phyloP scores from a whole-genome alignment of 108 stramenopile species.

The Craspedostauros australis region DNA sequence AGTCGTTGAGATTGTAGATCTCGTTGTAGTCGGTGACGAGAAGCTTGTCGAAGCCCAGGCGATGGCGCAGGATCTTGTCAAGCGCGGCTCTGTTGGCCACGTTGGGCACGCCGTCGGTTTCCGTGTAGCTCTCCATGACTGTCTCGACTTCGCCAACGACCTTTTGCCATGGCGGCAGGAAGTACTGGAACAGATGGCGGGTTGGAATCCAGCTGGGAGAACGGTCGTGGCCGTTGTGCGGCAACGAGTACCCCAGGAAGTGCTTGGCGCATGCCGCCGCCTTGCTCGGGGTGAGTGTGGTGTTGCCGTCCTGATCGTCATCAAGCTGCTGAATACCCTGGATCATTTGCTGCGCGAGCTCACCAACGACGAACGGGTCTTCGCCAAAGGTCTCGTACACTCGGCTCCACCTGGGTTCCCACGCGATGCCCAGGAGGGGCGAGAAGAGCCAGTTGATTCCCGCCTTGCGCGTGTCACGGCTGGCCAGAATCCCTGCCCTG shows the following conservation, averaged over 20 bases:
- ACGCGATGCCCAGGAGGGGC: slow-evolving; percentile 71
- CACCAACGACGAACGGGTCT: slow-evolving; percentile 58
- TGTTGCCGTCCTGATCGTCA: slow-evolving; percentile 1
- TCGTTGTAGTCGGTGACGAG: slow-evolving; percentile 83
- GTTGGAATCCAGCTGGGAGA: slow-evolving; percentile 59
- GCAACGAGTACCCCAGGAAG: slow-evolving; percentile 64
- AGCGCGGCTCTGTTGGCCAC: slow-evolving; percentile 42
- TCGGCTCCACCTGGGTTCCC: slow-evolving; percentile 65
- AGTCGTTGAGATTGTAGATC: slow-evolving; percentile 58
- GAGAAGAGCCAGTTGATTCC: slow-evolving; percentile 80
- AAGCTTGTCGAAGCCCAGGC: slow-evolving; percentile 65
- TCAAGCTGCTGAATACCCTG: slow-evolving; percentile 50
- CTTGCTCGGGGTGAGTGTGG: slow-evolving; percentile 26
- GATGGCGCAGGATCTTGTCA: slow-evolving; percentile 43
- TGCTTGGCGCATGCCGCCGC: slow-evolving; percentile 85
- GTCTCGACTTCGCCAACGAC: slow-evolving; percentile 44
- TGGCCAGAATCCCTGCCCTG: slow-evolving; percentile 45
- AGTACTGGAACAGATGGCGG: slow-evolving; percentile 74
- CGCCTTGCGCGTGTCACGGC: slow-evolving; percentile 61
- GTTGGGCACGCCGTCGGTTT: slow-evolving; percentile 64
- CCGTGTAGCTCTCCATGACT: slow-evolving; percentile 78
- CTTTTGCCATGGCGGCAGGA: slow-evolving; percentile 66
- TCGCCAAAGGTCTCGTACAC: slow-evolving; percentile 88
- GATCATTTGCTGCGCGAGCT: slow-evolving; percentile 59
- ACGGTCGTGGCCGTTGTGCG: slow-evolving; percentile 74